These are phyloP conservation scores for Dryas alaskensis DNA, from an alignment of 306 rosid species.

Conservation along the genomic window DNA sequence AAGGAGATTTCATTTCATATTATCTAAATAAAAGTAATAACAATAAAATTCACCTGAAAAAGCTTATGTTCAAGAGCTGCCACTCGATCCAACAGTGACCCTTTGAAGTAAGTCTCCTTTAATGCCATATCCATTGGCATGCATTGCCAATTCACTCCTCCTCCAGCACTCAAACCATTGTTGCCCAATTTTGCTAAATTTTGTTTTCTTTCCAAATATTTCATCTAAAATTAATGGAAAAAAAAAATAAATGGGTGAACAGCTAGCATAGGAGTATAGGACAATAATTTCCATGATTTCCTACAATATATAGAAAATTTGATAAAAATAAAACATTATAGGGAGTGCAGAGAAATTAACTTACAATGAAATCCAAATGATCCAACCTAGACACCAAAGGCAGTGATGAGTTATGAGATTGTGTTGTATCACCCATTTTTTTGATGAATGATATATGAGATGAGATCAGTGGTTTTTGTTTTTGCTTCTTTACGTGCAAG, in stretches of 20 bases:
- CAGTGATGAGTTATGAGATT: conserved; percentile 37
- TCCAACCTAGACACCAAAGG: conserved; percentile 72
- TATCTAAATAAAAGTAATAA: not conserved
- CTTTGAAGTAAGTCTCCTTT: conserved; percentile 55
- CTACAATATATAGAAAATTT: not conserved
- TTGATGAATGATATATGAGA: not conserved
- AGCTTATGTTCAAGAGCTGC: conserved; percentile 64
- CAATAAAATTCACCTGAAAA: conserved; percentile 46
- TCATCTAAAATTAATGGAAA: conserved; percentile 42
- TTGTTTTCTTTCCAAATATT: conserved; percentile 61
- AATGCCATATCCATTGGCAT: conserved; percentile 43
- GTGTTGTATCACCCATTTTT: conserved; percentile 38
- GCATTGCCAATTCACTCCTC: conserved; percentile 26
- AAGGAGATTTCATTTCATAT: no score
- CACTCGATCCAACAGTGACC: conserved; percentile 69
- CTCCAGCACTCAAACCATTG: conserved; percentile 13
- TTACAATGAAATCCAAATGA: conserved; percentile 64
- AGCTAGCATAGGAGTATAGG: no score
- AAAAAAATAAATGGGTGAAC: not conserved
- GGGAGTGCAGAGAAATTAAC: not conserved
- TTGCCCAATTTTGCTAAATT: conserved; percentile 25
- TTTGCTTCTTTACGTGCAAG: not conserved
- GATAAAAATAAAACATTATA: no score
- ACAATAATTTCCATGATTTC: not conserved
- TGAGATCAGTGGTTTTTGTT: not conserved